Evolutionary conservation across 257 asterid species (phyloP).

Genomic region (Lantana camara): DNA sequence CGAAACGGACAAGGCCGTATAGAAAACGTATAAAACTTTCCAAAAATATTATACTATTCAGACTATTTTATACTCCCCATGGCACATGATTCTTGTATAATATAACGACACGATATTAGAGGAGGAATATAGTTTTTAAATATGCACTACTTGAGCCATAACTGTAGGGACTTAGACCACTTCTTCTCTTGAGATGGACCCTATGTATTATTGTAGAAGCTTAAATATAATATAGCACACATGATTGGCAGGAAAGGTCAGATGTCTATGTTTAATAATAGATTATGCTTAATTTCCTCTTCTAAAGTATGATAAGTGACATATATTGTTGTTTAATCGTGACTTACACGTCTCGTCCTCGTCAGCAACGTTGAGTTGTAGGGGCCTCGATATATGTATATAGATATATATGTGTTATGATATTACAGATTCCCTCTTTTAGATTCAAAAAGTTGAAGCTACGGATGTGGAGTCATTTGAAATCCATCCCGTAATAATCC

Average conservation of each 20-base stretch:
- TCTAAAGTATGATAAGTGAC: background rate
- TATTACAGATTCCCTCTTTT: no score
- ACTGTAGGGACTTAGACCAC: slow-evolving; percentile 24
- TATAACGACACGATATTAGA: slow-evolving; percentile 7
- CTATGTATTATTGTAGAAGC: background rate
- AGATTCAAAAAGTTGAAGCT: no score
- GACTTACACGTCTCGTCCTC: no score
- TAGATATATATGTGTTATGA: no score
- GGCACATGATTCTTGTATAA: slow-evolving; percentile 29
- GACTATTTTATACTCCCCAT: slow-evolving; percentile 11
- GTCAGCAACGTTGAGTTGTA: no score
- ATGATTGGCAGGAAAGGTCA: background rate
- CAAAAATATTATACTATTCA: background rate
- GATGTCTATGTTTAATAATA: no score
- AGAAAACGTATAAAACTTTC: background rate
- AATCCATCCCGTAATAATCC: no score
- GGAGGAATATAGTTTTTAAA: slow-evolving; percentile 8
- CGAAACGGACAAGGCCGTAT: slow-evolving; percentile 21
- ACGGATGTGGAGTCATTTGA: no score
- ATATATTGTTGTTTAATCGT: background rate
- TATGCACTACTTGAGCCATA: slow-evolving; percentile 27
- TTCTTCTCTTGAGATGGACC: slow-evolving; percentile 22
- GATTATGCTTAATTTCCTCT: background rate
- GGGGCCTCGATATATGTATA: no score
- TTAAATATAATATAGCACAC: background rate